Conservation (phyloP, 441 rosid genomes). For the Rhodomyrtus psidioides region DNA sequence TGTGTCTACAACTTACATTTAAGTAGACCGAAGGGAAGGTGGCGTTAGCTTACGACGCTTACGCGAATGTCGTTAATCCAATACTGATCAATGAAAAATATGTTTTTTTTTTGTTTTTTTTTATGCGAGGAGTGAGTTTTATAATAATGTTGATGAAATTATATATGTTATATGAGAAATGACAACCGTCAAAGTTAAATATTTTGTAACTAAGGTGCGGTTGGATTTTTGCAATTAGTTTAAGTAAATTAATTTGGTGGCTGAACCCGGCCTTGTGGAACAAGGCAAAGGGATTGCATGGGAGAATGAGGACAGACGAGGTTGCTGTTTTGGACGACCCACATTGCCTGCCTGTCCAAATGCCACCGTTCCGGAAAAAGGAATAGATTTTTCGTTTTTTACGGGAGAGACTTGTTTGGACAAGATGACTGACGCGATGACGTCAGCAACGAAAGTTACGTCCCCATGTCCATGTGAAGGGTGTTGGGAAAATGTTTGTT, state of each 20-base stretch:
- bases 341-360: neutral
- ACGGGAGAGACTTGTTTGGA: neutral
- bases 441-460: neutral
- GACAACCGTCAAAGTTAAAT: neutral
- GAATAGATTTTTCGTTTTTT: neutral
- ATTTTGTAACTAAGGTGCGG: neutral
- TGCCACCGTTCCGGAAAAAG: neutral
- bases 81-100: neutral
- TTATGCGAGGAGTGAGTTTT: neutral
- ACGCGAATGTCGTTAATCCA: neutral
- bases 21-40: neutral
- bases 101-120: neutral
- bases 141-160: neutral
- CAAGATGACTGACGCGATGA: neutral
- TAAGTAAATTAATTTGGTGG: neutral
- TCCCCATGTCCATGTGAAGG: neutral
- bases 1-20: neutral
- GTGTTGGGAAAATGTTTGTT: neutral
- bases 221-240: neutral
- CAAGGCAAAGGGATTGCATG: neutral
- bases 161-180: neutral
- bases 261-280: neutral
- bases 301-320: neutral
- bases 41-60: neutral
- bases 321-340: neutral